Base-by-base conservation (phyloP, 306 rosid genomes). In the Hippophae gyantsensis region DNA sequence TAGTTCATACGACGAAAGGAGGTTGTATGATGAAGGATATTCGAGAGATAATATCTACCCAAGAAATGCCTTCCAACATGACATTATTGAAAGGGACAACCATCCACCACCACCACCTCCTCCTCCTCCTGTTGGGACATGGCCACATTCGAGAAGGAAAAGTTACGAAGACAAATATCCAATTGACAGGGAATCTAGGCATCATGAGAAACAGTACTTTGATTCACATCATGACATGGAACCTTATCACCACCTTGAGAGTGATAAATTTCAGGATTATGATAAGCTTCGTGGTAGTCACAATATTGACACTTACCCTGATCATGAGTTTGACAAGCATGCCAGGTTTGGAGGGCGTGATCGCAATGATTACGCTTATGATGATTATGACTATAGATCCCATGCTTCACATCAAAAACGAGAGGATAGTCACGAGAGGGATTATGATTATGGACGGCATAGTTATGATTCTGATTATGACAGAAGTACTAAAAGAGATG, bases 381-480 rank as follows among this genome's bases (percentile, higher is more conserved):
- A 85, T 80, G 93, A 88, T 74, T 83, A 81, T 68, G 93, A 83
- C 54, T 72, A 80, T 68, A 80, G 82, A 73, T 80, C 96, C n/a
- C 82, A 77, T 13, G 67, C 55, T 51, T 69, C 86, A 44, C 87
- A 76, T 71, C 85, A 72, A 62, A 89, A 71, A 40, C 81, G 93
- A 82, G 98, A 88, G 76, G 93, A 77, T 65, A 88, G 96, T 67
- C 79, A 69, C 71, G 99, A 83, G 55, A 80, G 89, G 76, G 95
- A 88, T 71, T 71, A 83, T 62, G 90, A 88, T 70, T 72, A 79
- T 76, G 78, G 80, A 41, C 79, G 78, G 43, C 81, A 73, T 42
- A 84, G 99, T 76, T 86, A 92, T 76, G 95, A 88, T 83, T 92
- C 99, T 66, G 99, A 92, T 73, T 82, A 88, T 71, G 99, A 89